A percentile compares a stretch with the other conserved stretches of the same genome.
phyloP scores from a whole-genome alignment of 176 grass and related monocot species.

The Hordeum vulgare region MorexV3_pseudomolecules_assembly NC_058519.1:572434549-572435048 shows the following conservation, averaged over 20 bases:
- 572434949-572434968: not conserved
- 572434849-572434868: not conserved
- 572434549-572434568: slow-evolving; percentile 86
- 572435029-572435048: too few species aligned
- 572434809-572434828: not conserved
- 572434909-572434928: not conserved
- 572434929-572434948: not conserved
- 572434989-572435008: not conserved
- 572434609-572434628: slow-evolving; percentile 80
- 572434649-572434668: not conserved
- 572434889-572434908: too few species aligned
- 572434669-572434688: too few species aligned
- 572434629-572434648: not conserved
- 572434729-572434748: too few species aligned
- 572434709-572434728: too few species aligned
- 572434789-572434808: not conserved
- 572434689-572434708: too few species aligned
- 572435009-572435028: not conserved
- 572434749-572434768: too few species aligned
- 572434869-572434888: not conserved
- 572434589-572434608: slow-evolving; percentile 73
- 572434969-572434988: not conserved
- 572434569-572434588: slow-evolving; percentile 73
- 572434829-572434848: not conserved
- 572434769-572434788: not conserved